Percentiles rank a stretch among this genome's conserved stretches.
Conservation (phyloP, 1,139 yeast species). For the Zygosaccharomyces sapae region DNA sequence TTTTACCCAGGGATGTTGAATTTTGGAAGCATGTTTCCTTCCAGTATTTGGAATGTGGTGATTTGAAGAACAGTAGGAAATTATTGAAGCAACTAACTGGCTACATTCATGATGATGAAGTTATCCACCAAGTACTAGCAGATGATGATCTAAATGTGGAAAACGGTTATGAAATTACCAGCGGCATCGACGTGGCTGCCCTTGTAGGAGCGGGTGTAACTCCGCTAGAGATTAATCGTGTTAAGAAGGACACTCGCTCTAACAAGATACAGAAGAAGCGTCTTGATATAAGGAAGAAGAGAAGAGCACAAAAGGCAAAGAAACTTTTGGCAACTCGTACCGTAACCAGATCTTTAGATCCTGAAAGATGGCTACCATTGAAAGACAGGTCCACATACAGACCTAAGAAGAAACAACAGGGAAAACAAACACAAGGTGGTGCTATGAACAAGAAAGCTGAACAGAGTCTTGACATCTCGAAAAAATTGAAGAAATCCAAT, state of each 20-base stretch:
- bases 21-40: slow-evolving; percentile 50
- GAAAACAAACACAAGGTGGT: slow-evolving; percentile 67
- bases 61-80: slow-evolving; percentile 35
- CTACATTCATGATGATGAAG: slow-evolving; percentile 15
- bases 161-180: slow-evolving; percentile 39
- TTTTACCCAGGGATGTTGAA: slow-evolving; percentile 30
- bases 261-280: slow-evolving; percentile 24
- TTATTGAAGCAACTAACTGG: slow-evolving; percentile 18
- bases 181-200: slow-evolving; percentile 40
- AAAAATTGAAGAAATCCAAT: slow-evolving; percentile 38
- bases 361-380: slow-evolving; percentile 89
- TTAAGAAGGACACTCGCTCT: slow-evolving; percentile 18
- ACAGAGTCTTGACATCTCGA: slow-evolving; percentile 41
- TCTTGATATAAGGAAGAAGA: slow-evolving; percentile 34
- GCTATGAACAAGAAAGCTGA: slow-evolving; percentile 53
- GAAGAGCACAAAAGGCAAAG: slow-evolving; percentile 40
- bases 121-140: slow-evolving; percentile 16
- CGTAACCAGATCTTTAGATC: slow-evolving; percentile 43
- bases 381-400: slow-evolving; percentile 79
- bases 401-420: slow-evolving; percentile 57
- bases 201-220: slow-evolving; percentile 41
- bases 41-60: slow-evolving; percentile 39
- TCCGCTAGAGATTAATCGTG: slow-evolving; percentile 34
- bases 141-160: slow-evolving; percentile 16
- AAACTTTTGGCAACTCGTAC: slow-evolving; percentile 45